Evolutionary conservation across 192 early-diverging fungal species (phyloP), one percentile per base, ranked within the genome.

Genomic region (Coemansia sp.): DNA sequence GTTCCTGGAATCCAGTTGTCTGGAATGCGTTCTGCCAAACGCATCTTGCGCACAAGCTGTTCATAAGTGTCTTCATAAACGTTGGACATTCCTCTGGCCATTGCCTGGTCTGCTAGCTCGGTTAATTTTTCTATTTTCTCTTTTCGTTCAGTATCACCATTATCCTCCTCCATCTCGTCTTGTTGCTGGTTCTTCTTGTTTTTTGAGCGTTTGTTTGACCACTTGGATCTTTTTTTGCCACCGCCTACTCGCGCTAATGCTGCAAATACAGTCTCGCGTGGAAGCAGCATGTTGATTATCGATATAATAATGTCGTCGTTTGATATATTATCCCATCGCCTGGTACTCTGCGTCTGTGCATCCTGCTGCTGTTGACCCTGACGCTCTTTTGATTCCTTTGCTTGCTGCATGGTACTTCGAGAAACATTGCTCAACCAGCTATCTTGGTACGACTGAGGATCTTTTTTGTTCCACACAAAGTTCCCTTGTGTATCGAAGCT

Each of bases 41-140:
- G 84, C 64, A 92, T 82, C 51, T 82, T 62, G 14, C 88, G 84
- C n/a, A 90, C 77, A 5, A 87, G 71, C 53, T 85, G 80, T 62
- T 92, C 90, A 64, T 83, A 90, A 1, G 87, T 86, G 24, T 86
- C 83, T 19, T 89, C 86, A 58, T 92, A 92, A 32, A 92, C 80
- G 52, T 83, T 65, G 58, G 86, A 82, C 53, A 89, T 75, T 19
- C 88, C 88, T 18, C 85, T 62, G 5, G 82, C 86, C 90, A 92
- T 86, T 69, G 87, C 83, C 65, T 82, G 85, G 66, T 92, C 88
- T 6, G 85, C 85, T 24, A 92, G 69, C 25, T 84, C 88, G 1
- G 90, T 90, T 18, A 92, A 65, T 19, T 60, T 58, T 56, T 92
- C 88, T 31, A 92, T 89, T 2, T 55, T 61, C 41, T 56, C 49